Evolutionary conservation across 208 protist species (phyloP).

Genomic region (Wallacemonas sp.): DNA sequence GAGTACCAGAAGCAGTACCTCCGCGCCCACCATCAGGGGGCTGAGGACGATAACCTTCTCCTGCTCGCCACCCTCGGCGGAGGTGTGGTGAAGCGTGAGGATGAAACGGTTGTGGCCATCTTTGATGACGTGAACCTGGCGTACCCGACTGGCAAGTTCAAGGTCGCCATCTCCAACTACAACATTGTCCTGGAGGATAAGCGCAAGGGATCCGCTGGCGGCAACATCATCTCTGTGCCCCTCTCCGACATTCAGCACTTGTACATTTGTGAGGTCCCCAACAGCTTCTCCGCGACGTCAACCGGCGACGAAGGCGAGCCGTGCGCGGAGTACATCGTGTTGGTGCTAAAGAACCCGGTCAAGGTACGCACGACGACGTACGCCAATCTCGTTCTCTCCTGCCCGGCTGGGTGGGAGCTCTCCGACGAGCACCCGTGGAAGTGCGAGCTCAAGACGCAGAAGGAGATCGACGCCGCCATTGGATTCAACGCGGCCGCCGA

Average conservation of each 20-base stretch:
- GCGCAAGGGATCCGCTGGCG: constrained; percentile 40
- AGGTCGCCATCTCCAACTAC: constrained; percentile 83
- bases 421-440: constrained; percentile 74
- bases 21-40: constrained; percentile 34
- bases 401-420: constrained; percentile 53
- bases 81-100: constrained; percentile 33
- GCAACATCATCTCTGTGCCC: constrained; percentile 49
- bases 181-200: constrained; percentile 80
- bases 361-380: constrained; percentile 78
- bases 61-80: constrained; percentile 56
- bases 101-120: constrained; percentile 69
- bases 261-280: constrained; percentile 82
- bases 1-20: constrained; percentile 60
- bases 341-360: constrained; percentile 72
- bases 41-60: constrained; percentile 42
- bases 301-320: constrained; percentile 23
- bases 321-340: constrained; percentile 76
- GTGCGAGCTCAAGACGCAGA: constrained; percentile 74
- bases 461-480: constrained; percentile 66
- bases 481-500: constrained; percentile 21
- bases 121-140: constrained; percentile 82
- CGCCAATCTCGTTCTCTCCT: constrained; percentile 82
- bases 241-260: constrained; percentile 70
- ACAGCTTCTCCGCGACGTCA: constrained; percentile 37
- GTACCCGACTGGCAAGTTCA: constrained; percentile 82